Percentiles rank a stretch among this genome's conserved stretches.
Conservation (phyloP, 75 land plant species). For the Isoetes taiwanensis region DNA sequence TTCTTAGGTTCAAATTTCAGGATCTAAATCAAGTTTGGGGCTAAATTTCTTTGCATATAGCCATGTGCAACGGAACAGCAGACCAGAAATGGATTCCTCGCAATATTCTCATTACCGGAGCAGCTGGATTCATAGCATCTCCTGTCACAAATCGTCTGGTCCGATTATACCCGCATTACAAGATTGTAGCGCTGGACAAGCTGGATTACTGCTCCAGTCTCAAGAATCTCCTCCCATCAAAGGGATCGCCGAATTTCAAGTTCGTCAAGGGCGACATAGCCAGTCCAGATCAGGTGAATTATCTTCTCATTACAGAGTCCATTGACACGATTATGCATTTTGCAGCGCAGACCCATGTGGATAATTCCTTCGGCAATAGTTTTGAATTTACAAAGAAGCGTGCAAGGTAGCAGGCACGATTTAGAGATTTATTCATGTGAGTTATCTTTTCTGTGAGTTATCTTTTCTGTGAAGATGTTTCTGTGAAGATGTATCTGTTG, state of each 20-base stretch:
- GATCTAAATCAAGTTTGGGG: no score
- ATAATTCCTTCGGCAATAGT: conserved; percentile 15
- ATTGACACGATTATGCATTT: conserved; percentile 24
- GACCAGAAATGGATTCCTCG: no score
- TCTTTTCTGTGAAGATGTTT: conserved; percentile 28
- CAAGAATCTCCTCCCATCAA: conserved; percentile 12
- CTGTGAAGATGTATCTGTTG: conserved; percentile 23
- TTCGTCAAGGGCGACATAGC: conserved; percentile 19
- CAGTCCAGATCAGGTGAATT: conserved; percentile 16
- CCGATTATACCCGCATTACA: conserved; percentile 16
- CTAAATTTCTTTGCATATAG: no score
- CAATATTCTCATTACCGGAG: conserved; percentile 11
- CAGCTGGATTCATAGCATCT: conserved; percentile 16
- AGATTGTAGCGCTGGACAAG: conserved; percentile 13
- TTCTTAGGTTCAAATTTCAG: no score
- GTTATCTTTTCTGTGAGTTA: no score
- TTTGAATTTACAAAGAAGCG: conserved; percentile 8
- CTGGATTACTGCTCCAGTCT: conserved; percentile 25
- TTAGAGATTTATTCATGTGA: no score
- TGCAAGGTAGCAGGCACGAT: no score
- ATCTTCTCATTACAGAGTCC: conserved; percentile 12
- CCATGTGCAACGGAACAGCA: no score
- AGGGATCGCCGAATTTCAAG: conserved; percentile 14
- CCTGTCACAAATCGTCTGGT: conserved; percentile 20
- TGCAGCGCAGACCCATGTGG: conserved; percentile 21